These are phyloP conservation scores for Debaryomyces sp. DNA, from an alignment of 1,139 yeast genomes.

Conservation along the genomic window DNA sequence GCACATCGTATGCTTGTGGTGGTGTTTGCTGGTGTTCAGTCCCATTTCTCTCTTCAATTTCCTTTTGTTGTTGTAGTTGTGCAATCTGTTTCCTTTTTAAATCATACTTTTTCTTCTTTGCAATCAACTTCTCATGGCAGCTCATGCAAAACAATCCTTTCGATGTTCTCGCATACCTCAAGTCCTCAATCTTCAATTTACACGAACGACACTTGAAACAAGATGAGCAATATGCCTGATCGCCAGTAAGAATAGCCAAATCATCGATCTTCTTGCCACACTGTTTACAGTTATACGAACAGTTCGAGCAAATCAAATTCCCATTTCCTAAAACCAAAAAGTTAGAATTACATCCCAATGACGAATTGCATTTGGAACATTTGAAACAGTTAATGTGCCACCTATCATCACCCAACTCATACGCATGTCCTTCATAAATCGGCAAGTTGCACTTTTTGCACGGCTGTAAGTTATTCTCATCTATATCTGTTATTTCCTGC, in stretches of 20 bases:
- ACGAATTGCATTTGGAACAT: conserved; percentile 79
- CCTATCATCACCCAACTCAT: conserved; percentile 84
- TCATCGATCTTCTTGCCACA: conserved; percentile 93
- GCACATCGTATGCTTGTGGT: conserved; percentile 1
- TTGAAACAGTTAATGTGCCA: conserved; percentile 96
- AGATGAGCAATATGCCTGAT: conserved; percentile 88
- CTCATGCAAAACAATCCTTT: conserved; percentile 93
- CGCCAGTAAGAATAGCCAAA: conserved; percentile 94
- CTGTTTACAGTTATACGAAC: conserved; percentile 86
- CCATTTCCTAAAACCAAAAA: conserved; percentile 93
- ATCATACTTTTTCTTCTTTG: conserved; percentile 60
- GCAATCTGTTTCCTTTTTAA: conserved; percentile 41
- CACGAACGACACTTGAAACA: conserved; percentile 94
- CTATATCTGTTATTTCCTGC: conserved; percentile 7
- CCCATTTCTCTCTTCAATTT: not conserved
- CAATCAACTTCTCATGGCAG: conserved; percentile 86
- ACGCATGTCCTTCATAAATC: conserved; percentile 77
- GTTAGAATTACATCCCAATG: conserved; percentile 84
- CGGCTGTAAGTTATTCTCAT: conserved; percentile 23
- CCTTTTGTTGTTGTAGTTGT: conserved; percentile 18
- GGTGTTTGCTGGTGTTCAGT: not conserved
- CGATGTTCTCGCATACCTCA: conserved; percentile 90
- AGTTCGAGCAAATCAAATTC: conserved; percentile 83
- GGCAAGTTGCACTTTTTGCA: conserved; percentile 48
- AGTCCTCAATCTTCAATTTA: conserved; percentile 83